Evolutionary conservation across 108 stramenopile genomes (phyloP).

Genomic region (Skeletonema costatum): DNA sequence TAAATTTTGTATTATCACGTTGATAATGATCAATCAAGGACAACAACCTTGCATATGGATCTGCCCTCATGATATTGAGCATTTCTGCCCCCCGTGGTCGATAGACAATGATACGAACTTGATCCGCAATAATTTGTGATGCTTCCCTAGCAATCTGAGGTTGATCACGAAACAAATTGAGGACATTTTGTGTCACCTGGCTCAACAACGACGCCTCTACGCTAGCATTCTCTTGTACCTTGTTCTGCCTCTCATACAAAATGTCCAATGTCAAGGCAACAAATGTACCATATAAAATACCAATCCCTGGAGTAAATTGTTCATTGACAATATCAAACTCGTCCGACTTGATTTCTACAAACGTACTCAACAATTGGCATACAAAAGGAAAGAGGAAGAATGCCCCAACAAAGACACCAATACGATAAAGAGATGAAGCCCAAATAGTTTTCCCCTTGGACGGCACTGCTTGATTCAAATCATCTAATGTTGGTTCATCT

Average conservation of each 20-base stretch:
- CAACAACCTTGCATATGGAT: constrained; percentile 66
- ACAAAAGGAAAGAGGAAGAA: constrained; percentile 24
- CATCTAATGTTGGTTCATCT: constrained; percentile 12
- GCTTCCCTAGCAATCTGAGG: constrained; percentile 38
- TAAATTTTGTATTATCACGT: constrained; percentile 17
- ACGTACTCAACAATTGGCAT: constrained; percentile 8
- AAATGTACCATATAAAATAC: constrained; percentile 82
- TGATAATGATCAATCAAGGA: constrained; percentile 43
- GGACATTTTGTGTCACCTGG: constrained; percentile 23
- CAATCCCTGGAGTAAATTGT: constrained; percentile 68
- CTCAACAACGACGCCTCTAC: constrained; percentile 35
- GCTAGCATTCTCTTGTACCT: constrained; percentile 57
- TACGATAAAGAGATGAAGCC: constrained; percentile 14
- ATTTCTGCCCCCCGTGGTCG: constrained; percentile 60
- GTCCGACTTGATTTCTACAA: constrained; percentile 19
- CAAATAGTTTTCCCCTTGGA: constrained; percentile 9
- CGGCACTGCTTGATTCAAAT: constrained; percentile 21
- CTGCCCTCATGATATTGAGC: constrained; percentile 61
- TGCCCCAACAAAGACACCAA: constrained; percentile 20
- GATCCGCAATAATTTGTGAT: constrained; percentile 54
- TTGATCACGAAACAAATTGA: constrained; percentile 29
- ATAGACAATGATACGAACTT: constrained; percentile 61
- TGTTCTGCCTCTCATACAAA: constrained; percentile 59
- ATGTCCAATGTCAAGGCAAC: constrained; percentile 69
- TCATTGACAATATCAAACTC: constrained; percentile 33